Evolutionary conservation across 768 basidiomycete species (phyloP), one percentile per base, ranked within the genome.

Genomic region (Melanogaster broomeanus): DNA sequence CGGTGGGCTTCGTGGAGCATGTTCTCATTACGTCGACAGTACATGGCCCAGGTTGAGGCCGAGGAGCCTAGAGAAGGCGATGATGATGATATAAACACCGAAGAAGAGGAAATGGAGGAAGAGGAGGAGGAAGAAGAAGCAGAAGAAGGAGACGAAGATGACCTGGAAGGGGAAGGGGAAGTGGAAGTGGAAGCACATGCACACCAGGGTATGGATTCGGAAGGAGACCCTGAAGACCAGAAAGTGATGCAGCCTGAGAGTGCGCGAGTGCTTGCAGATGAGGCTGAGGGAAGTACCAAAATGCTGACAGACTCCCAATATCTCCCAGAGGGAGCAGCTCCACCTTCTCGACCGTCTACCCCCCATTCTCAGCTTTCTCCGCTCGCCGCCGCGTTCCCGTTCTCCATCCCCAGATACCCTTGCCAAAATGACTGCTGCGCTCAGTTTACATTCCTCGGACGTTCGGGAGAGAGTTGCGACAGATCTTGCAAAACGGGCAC

Each of bases 401-500:
- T 72, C 80, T 15, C 64, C 65, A 35, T 78, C 79, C 2, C 76
- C 78, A 37, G 62, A 72, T 12, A 70, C 73, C 0, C 66, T 76
- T 34, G 70, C 66, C n/a, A 72, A 76, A 46, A 72, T 74, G 62
- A 72, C 72, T 41, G 76, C 72, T 33, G 68, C 66, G 15, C 69
- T 78, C n/a, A 66, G 67, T 28, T 61, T 75, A 30, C 67, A 72
- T 35, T 38, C 31, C 4, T 45, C 24, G 3, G 77, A 77, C 15
- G 72, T 93, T 42, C 80, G 79, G 53, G 74, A 77, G 21, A 81
- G 79, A 43, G 87, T 92, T 18, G 72, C 82, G 4, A 71, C 77
- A 11, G 84, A 92, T 58, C 70, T 90, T 18, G 69, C 76, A 3
- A 85, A 82, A 61, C 84, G 82, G 3, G 77, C 80, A 18, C 80